Base-by-base conservation (phyloP, 2,329 filamentous ascomycete genomes). In the Diaporthe ampelina region DNA sequence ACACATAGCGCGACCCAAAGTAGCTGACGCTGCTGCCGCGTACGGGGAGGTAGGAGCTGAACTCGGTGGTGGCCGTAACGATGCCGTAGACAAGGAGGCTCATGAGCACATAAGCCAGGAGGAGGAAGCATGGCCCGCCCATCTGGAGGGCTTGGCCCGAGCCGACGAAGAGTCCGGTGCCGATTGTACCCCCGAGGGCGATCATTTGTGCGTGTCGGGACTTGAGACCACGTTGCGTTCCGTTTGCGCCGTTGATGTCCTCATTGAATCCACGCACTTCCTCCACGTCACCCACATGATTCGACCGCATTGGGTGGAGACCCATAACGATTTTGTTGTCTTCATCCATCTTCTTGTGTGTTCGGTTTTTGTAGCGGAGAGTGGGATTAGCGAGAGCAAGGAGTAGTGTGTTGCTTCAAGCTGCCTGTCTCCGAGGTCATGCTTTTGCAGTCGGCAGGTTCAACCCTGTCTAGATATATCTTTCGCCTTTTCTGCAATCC, bases 21-120 rank as follows among this genome's bases (percentile, higher is more conserved):
- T 87, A 79, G 74, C 86, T 83, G 85, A 89, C 87, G 73, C 87
- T 85, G 74, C 80, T 84, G 78, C 88, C 84, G 74, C 85, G 80
- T 78, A 87, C 78, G 45, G 88, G 86, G 75, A 90, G 84, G 81
- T 87, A 89, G 54, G 88, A 85, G 65, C 86, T 86, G 76, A 90
- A 84, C 77, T 87, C 85, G n/a, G 81, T 82, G 72, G 87, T 85
- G 65, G 84, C 85, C 63, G 87, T 87, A 77, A 88, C 86, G 78
- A 86, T 81, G 45, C 80, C 80, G 75, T 83, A 83, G 59, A 89
- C 81, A 88, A 75, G 26, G 26, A 86, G 81, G 52, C 84, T 82
- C 70, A 88, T 82, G 72, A 88, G 81, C 13, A 80, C 77, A 78
- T 84, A 85, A 73, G 83, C 82, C 74, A 85, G 79, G 50, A 88